Evolutionary conservation across 164 flowering plant species (phyloP), one percentile per base, ranked within the genome.

Genomic region (Piper betle): DNA sequence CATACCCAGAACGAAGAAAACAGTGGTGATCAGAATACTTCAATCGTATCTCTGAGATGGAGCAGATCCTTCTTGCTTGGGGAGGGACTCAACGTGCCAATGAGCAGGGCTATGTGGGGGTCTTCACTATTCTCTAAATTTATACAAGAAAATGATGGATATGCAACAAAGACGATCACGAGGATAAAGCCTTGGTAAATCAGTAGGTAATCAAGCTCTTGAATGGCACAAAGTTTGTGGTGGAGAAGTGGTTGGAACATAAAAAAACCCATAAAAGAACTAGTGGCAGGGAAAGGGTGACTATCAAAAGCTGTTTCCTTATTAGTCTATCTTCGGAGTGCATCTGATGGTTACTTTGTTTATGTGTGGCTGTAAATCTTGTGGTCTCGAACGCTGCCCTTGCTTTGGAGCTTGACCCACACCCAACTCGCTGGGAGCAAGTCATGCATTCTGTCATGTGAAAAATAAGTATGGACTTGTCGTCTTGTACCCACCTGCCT

Each of bases 171-270:
- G 52, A 1, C 52, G 52, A 16, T 9, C 16, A 16, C 33, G 16
- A 48, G 11, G 52, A 9, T 16, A 16, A 53, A 20, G 7, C 33
- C 20, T 53, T 18, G 57, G 1, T 18, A 25, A 25, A 25, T 25
- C 33, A 25, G 2, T 25, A 25, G 33, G 33, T 25, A 25, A 25
- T 25, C 33, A 25, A 25, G 2, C 33, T 25, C 33, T 25, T 25
- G 33, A 0, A 25, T 25, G 33, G 25, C 39, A 48, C 53, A 5
- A 53, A 20, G 62, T 52, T 62, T 62, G 64, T 62, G 64, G 64
- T 56, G 52, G 41, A 52, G 64, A 62, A 15, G 55, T 52, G 5
- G 33, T 25, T 25, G 33, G 33, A 25, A 25, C 33, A 25, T 0
- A 25, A 25, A 25, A 25, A 25, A 25, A 25, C 2, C 33, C 4